Evolutionary conservation across 345 rosid species (phyloP), one percentile per base, ranked within the genome.

Genomic region (Stellera chamaejasme): DNA sequence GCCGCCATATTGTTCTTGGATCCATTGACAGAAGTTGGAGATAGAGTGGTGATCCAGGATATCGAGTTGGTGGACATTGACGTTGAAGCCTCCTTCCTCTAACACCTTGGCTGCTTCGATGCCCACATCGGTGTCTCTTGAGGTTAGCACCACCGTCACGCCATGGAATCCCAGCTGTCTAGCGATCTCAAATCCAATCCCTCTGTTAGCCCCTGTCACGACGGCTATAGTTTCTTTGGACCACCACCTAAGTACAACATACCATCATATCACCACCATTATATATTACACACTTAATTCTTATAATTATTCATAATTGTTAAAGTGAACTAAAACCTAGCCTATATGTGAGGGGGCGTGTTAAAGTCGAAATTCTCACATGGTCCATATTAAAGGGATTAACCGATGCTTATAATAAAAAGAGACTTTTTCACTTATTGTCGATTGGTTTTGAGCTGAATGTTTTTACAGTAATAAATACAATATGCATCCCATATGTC

Each of bases 201-300:
- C 97, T 74, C 94, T 78, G 45, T 85, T 89, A 2, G 85, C 82
- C 11, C 97, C 97, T 2, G 94, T 89, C 58, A 89, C 91, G 51
- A 89, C 88, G 2, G 91, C 91, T 58, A 89, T 68, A 5, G 95
- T 89, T 54, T 83, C 84, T 26, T 68, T 28, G 2, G 97, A 78
- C 97, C 97, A 89, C 97, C 97, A 89, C 73, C 96, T 88, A 1
- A 19, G 0, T n/a, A n/a, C n/a, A n/a, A 19, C 1, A 19, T 19
- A 19, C 23, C 23, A 19, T 19, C 23, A 19, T 19, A 19, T 19
- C 23, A 19, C 23, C 23, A 19, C 1, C 23, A 19, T 19, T 19
- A n/a, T n/a, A n/a, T n/a, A 19, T 19, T 19, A 19, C 23, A 19
- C 23, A 1, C 23, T 19, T 0, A 19, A 19, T 19, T 19, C 23